phyloP scores from a whole-genome alignment of 2,329 filamentous ascomycete species.

The Davidsoniella neocaledoniae region DNA sequence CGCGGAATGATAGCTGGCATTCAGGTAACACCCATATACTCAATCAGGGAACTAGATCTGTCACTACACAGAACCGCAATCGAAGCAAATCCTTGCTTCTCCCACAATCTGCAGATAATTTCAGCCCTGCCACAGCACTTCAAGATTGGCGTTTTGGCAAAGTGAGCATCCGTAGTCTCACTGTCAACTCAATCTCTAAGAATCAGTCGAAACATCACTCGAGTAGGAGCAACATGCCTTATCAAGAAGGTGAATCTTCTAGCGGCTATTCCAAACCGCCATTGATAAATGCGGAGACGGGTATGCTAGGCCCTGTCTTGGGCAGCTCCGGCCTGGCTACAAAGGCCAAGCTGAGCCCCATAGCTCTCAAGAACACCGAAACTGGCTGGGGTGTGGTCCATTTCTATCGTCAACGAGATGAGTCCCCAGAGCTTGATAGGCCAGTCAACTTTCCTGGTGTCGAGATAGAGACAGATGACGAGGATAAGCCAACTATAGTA shows the following conservation, averaged over 20 bases:
- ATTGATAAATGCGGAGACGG: background rate
- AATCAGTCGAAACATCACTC: too few relatives aligned
- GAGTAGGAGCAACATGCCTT: background rate
- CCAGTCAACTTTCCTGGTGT: background rate
- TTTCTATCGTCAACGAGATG: conserved; percentile 72
- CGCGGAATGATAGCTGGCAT: conserved; percentile 8
- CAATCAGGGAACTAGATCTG: conserved; percentile 17
- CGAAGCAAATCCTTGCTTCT: conserved; percentile 24
- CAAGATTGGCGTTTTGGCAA: conserved; percentile 67
- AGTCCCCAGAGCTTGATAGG: conserved; percentile 33
- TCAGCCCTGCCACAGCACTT: conserved; percentile 31
- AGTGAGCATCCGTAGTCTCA: conserved; percentile 67
- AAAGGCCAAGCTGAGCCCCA: conserved; percentile 40
- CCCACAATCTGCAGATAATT: conserved; percentile 27
- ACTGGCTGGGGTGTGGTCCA: conserved; percentile 88
- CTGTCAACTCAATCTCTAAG: conserved; percentile 30
- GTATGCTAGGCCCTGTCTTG: conserved; percentile 33
- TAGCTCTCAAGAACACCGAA: conserved; percentile 52
- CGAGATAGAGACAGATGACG: conserved; percentile 22
- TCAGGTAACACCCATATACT: too few relatives aligned
- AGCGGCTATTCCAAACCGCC: background rate
- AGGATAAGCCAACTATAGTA: conserved; percentile 60
- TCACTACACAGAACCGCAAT: conserved; percentile 25
- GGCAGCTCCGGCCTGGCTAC: conserved; percentile 54
- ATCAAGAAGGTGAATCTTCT: background rate